Evolutionary conservation across 371 early-diverging fungal species (phyloP).

Genomic region (Fennellomyces sp.): DNA sequence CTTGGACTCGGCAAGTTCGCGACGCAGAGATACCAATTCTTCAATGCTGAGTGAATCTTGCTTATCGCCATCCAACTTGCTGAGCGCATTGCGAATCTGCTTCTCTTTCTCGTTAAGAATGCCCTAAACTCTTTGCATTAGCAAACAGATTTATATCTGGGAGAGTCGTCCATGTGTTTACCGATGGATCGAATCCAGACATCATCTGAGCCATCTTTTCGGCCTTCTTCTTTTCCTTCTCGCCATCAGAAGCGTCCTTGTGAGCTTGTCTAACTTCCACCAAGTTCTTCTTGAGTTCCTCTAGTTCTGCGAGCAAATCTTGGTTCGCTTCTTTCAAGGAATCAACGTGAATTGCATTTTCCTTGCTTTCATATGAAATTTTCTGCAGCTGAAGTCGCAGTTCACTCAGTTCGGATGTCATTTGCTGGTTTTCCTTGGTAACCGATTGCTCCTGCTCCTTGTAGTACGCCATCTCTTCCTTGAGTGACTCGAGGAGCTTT

Average conservation of each 20-base stretch:
- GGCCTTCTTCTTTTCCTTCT: slow-evolving; percentile 78
- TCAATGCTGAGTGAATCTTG: slow-evolving; percentile 58
- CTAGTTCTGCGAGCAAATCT: slow-evolving; percentile 70
- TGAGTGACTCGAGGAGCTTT: slow-evolving; percentile 57
- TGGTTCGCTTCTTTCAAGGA: slow-evolving; percentile 82
- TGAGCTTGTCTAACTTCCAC: slow-evolving; percentile 43
- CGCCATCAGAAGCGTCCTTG: slow-evolving; percentile 54
- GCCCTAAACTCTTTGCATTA: slow-evolving; percentile 31
- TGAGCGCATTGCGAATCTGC: slow-evolving; percentile 71
- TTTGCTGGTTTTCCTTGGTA: slow-evolving; percentile 73
- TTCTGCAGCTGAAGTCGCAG: slow-evolving; percentile 84
- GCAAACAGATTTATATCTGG: slow-evolving; percentile 5
- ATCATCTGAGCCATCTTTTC: slow-evolving; percentile 89
- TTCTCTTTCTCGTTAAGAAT: slow-evolving; percentile 79
- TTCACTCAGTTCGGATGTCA: slow-evolving; percentile 70
- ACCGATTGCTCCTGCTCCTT: slow-evolving; percentile 63
- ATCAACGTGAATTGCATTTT: slow-evolving; percentile 80
- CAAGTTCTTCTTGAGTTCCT: slow-evolving; percentile 68
- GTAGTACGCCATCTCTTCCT: slow-evolving; percentile 68
- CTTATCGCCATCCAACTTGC: slow-evolving; percentile 56
- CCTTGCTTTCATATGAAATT: slow-evolving; percentile 83
- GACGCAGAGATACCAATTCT: slow-evolving; percentile 74
- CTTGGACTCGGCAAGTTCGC: slow-evolving; percentile 77
- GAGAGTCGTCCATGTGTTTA: too few relatives aligned
- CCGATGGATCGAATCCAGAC: slow-evolving; percentile 84